phyloP scores from a whole-genome alignment of 2,329 filamentous ascomycete species.

The Colletotrichum musae region DNA sequence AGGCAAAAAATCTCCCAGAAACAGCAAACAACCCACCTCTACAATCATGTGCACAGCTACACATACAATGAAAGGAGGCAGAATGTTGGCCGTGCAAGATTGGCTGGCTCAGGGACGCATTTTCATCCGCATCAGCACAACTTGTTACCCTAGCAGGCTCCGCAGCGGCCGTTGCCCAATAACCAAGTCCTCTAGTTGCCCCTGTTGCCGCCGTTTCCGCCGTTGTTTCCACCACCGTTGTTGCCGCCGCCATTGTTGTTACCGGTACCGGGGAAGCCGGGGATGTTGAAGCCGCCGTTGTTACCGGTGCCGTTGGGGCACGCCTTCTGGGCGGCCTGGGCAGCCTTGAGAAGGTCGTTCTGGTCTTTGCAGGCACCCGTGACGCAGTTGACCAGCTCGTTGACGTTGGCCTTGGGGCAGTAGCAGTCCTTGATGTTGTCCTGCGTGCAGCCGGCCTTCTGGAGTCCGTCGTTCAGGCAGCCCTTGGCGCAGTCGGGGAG shows the following conservation, averaged over 20 bases:
- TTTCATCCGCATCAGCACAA: too few species aligned
- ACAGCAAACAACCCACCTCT: too few species aligned
- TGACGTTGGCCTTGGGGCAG: conserved; percentile 37
- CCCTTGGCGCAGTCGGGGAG: conserved; percentile 36
- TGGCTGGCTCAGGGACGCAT: too few species aligned
- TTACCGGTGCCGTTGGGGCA: conserved; percentile 26
- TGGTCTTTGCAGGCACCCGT: conserved; percentile 31
- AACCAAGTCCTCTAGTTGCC: not conserved
- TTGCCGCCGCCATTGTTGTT: not conserved
- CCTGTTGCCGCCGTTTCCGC: not conserved
- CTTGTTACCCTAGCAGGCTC: not conserved
- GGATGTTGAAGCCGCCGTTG: not conserved
- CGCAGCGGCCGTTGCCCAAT: not conserved
- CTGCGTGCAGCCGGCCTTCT: conserved; percentile 32
- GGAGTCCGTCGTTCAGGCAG: conserved; percentile 36
- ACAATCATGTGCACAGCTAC: too few species aligned
- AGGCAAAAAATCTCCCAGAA: too few species aligned
- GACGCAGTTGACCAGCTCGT: conserved; percentile 31
- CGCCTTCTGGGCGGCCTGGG: conserved; percentile 30
- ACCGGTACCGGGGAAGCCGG: not conserved
- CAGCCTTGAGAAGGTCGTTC: conserved; percentile 34
- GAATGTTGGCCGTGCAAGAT: too few species aligned
- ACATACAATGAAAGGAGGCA: too few species aligned
- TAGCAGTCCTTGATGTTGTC: conserved; percentile 38
- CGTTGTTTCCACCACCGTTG: not conserved